Percentiles rank a stretch among this genome's conserved stretches.
phyloP scores from a whole-genome alignment of 2,329 filamentous ascomycete species.

The Xylariaceae sp. region DNA sequence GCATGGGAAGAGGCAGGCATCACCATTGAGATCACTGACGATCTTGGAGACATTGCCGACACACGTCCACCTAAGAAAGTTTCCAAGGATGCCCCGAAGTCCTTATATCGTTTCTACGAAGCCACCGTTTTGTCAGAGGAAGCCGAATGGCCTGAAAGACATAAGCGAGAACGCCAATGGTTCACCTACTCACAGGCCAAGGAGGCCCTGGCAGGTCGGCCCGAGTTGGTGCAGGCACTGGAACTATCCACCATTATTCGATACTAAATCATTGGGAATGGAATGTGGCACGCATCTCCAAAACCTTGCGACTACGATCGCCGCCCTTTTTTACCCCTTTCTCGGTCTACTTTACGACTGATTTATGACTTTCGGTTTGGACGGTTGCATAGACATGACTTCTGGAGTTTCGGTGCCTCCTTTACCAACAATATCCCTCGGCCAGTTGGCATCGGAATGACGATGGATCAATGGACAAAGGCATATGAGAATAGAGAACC shows the following conservation, averaged over 20 bases:
- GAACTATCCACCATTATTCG: constrained; percentile 70
- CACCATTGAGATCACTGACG: constrained; percentile 74
- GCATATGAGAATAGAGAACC: too few relatives aligned
- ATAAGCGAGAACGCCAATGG: constrained; percentile 89
- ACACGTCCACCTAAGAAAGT: constrained; percentile 73
- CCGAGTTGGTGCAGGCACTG: constrained; percentile 84
- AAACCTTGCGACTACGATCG: constrained; percentile 12
- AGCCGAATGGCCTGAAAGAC: constrained; percentile 84
- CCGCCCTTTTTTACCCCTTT: constrained; percentile 7
- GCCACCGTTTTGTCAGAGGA: constrained; percentile 84
- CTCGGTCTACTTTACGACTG: constrained; percentile 8
- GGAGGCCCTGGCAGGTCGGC: constrained; percentile 69
- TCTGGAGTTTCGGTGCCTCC: constrained; percentile 28
- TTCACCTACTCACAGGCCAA: constrained; percentile 81
- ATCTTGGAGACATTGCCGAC: constrained; percentile 83
- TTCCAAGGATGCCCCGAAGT: constrained; percentile 57
- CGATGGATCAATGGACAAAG: too few relatives aligned
- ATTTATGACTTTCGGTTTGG: constrained; percentile 18
- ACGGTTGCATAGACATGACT: constrained; percentile 32
- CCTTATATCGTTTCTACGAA: constrained; percentile 78
- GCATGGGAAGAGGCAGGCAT: constrained; percentile 99
- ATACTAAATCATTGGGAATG: constrained; percentile 23
- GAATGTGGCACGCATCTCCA: constrained; percentile 10
- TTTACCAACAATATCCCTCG: constrained; percentile 16
- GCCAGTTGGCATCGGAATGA: too few relatives aligned